Percentiles rank a stretch among this genome's conserved stretches.
These are phyloP conservation scores for Pseudogymnoascus sp. DNA, from an alignment of 2,329 filamentous ascomycete species.

Conservation along the genomic window DNA sequence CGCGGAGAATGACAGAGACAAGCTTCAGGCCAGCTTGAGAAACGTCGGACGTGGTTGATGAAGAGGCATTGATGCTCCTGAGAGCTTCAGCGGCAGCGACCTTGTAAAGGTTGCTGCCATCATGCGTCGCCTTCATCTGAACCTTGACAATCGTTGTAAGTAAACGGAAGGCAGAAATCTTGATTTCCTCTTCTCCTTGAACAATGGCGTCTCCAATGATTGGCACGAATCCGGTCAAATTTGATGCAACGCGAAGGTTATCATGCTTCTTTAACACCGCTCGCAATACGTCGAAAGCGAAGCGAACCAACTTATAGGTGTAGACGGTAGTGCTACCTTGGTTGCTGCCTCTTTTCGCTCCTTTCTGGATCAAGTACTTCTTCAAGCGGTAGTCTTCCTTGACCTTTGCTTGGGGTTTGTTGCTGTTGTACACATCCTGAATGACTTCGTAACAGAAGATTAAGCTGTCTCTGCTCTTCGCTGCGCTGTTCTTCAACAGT, in stretches of 20 bases:
- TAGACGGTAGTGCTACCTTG: conserved; percentile 70
- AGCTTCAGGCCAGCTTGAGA: conserved; percentile 86
- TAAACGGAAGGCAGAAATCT: conserved; percentile 79
- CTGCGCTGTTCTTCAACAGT: conserved; percentile 71
- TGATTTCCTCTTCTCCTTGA: conserved; percentile 83
- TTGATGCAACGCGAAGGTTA: conserved; percentile 68
- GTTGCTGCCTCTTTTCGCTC: conserved; percentile 66
- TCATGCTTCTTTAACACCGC: conserved; percentile 82
- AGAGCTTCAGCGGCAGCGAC: conserved; percentile 82
- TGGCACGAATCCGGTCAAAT: conserved; percentile 79
- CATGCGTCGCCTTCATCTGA: conserved; percentile 63
- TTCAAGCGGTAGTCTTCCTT: conserved; percentile 57
- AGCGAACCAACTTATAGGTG: conserved; percentile 79
- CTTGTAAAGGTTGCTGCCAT: conserved; percentile 56
- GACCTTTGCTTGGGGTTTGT: conserved; percentile 44
- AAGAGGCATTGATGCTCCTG: conserved; percentile 68
- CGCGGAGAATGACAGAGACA: conserved; percentile 75
- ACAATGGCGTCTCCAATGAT: conserved; percentile 83
- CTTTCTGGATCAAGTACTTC: conserved; percentile 75
- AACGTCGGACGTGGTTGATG: conserved; percentile 74
- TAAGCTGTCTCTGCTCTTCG: conserved; percentile 74
- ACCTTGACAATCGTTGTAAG: conserved; percentile 80
- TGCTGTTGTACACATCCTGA: conserved; percentile 70
- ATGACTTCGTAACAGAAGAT: conserved; percentile 94
- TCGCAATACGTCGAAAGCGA: conserved; percentile 80